Base-by-base conservation (phyloP, 805 yeast species). In the Metschnikowia gruessii region DNA sequence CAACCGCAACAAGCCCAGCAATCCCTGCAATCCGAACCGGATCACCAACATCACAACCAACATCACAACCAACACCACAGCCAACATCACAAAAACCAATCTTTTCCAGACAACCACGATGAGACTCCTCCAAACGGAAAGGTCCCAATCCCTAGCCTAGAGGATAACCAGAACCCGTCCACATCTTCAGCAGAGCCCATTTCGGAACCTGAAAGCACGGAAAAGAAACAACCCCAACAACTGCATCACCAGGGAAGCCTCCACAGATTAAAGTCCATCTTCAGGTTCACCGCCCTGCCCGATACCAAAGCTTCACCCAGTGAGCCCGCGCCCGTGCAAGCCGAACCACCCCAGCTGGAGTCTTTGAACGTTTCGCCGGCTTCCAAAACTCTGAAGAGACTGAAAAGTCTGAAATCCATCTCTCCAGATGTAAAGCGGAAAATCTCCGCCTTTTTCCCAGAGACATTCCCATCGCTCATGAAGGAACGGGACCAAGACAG, bases 231-330 rank as follows among this genome's bases (percentile, higher is more conserved):
- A 30, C 3, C 7, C 9, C 45, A n/a, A 29, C 44, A 30, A 6
- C 33, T n/a, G 33, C 33, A 30, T 13, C 17, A 16, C 17, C 36
- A 10, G 34, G 21, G 40, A 5, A 26, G 39, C 13, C 35, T 44
- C 12, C 35, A 39, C 11, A 31, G 34, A 13, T 35, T 44, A 22
- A 17, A 21, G 19, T 34, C 48, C 26, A 34, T 44, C 11, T 39
- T 44, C 43, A 37, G 43, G 19, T 46, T 44, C 55, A 43, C 45
- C 52, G 52, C 44, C 17, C 51, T 42, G 50, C 48, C 50, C 19
- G 55, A 53, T 33, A 36, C 22, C 18, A 49, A 48, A 30, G 40
- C 42, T 4, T 40, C 35, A 18, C 9, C 15, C 42, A 37, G 18
- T 9, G 38, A 42, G 10, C 19, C 33, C 33, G 17, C 9, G 10